These are phyloP conservation scores for Cryptococcus maquisensis DNA, from an alignment of 1,284 basidiomycete species.

Conservation along the genomic window DNA sequence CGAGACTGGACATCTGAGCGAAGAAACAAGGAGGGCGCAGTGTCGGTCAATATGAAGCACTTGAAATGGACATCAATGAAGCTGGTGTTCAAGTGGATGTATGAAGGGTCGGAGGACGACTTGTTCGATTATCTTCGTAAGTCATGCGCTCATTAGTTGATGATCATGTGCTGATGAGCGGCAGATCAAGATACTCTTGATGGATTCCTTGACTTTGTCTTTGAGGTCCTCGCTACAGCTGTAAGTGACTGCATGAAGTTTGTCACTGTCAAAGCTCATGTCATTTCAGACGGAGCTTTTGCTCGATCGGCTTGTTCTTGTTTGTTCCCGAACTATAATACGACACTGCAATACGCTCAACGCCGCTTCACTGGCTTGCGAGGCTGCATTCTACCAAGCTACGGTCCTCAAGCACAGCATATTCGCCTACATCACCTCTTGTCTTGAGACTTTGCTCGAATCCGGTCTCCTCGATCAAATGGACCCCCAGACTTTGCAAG, in stretches of 20 bases:
- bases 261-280: background rate
- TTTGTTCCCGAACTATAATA: constrained; percentile 74
- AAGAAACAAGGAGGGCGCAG: constrained; percentile 51
- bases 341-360: constrained; percentile 70
- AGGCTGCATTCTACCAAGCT: constrained; percentile 77
- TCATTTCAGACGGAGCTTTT: constrained; percentile 73
- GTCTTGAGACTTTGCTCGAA: constrained; percentile 86
- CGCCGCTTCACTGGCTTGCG: constrained; percentile 72
- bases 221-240: constrained; percentile 79
- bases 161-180: background rate
- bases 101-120: constrained; percentile 67
- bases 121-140: constrained; percentile 70
- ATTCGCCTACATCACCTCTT: constrained; percentile 75
- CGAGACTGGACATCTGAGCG: constrained; percentile 70
- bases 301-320: constrained; percentile 73
- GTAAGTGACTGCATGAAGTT: constrained; percentile 52
- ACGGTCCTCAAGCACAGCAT: constrained; percentile 65
- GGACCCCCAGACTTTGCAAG: constrained; percentile 61
- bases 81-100: constrained; percentile 73
- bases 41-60: constrained; percentile 70
- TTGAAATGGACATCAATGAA: constrained; percentile 69
- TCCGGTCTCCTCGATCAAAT: constrained; percentile 69
- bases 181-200: constrained; percentile 69
- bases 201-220: constrained; percentile 78
- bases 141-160: constrained; percentile 27